Percentiles rank a stretch among this genome's conserved stretches.
Conservation (phyloP, 2,329 filamentous ascomycete species). For the Microdochium trichocladiopsis region DNA sequence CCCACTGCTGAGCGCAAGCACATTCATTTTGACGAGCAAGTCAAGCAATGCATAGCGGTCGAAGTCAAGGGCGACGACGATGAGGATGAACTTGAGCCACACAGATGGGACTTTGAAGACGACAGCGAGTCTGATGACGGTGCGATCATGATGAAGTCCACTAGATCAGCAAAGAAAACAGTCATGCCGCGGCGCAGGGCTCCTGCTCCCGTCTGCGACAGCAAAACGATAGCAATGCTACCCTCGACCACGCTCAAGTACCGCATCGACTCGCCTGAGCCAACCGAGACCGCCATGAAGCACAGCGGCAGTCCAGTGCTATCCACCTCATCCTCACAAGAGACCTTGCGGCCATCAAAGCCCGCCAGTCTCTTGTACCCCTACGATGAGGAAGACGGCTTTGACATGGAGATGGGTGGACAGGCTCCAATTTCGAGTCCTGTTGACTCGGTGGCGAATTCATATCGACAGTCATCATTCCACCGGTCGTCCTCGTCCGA, state of each 20-base stretch:
- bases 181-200: slow-evolving; percentile 37
- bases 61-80: slow-evolving; percentile 77
- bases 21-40: slow-evolving; percentile 95
- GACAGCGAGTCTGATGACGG: slow-evolving; percentile 70
- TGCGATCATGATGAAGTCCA: slow-evolving; percentile 74
- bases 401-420: slow-evolving; percentile 43
- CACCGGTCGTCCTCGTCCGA: slow-evolving; percentile 40
- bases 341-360: slow-evolving; percentile 68
- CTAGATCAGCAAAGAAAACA: slow-evolving; percentile 48
- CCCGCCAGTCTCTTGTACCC: slow-evolving; percentile 59
- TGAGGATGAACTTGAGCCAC: slow-evolving; percentile 49
- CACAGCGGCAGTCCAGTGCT: slow-evolving; percentile 48
- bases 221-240: slow-evolving; percentile 81
- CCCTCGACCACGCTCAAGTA: slow-evolving; percentile 86
- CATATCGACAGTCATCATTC: slow-evolving; percentile 21
- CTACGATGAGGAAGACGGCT: slow-evolving; percentile 52
- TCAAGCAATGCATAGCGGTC: slow-evolving; percentile 91
- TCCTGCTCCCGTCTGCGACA: slow-evolving; percentile 49
- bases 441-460: slow-evolving; percentile 7
- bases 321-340: slow-evolving; percentile 74
- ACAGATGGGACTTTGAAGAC: slow-evolving; percentile 29
- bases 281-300: slow-evolving; percentile 54
- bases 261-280: slow-evolving; percentile 67
- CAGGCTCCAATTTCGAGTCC: slow-evolving; percentile 18
- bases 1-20: slow-evolving; percentile 67